Conservation (phyloP, 805 yeast species). For the Kluyveromyces nonfermentans region DNA sequence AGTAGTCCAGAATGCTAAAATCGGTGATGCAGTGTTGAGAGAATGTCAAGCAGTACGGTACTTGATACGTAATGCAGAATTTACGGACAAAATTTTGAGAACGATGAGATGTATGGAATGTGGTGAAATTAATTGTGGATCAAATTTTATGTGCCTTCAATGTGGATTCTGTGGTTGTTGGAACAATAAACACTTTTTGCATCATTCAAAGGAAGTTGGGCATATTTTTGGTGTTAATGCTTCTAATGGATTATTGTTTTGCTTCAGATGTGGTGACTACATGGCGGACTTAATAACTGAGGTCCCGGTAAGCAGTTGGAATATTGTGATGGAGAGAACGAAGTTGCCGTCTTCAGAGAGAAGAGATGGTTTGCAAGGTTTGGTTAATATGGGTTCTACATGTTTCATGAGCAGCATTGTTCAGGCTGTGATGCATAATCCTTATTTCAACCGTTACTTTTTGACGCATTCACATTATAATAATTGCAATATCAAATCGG, state of each 20-base stretch:
- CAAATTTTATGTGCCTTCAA: constrained; percentile 56
- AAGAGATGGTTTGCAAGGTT: constrained; percentile 74
- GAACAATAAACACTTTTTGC: constrained; percentile 36
- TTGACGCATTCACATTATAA: constrained; percentile 35
- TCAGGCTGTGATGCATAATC: constrained; percentile 86
- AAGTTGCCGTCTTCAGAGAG: constrained; percentile 34
- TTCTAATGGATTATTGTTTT: constrained; percentile 56
- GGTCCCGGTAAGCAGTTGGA: constrained; percentile 21
- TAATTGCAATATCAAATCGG: constrained; percentile 21
- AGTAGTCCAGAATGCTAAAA: constrained; percentile 26
- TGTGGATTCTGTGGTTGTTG: constrained; percentile 73
- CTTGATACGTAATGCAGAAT: constrained; percentile 14
- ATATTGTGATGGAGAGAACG: constrained; percentile 15
- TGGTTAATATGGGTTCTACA: constrained; percentile 92
- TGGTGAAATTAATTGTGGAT: constrained; percentile 23
- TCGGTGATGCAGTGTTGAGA: constrained; percentile 21
- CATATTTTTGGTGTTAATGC: constrained; percentile 64
- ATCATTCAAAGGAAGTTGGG: constrained; percentile 38
- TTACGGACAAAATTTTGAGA: constrained; percentile 13
- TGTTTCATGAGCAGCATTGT: constrained; percentile 93
- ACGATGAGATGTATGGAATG: constrained; percentile 25
- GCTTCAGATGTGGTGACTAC: constrained; percentile 71
- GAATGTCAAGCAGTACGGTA: constrained; percentile 22
- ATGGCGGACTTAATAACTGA: constrained; percentile 40
- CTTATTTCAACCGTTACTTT: constrained; percentile 69